Percentiles rank a stretch among this genome's conserved stretches.
These are phyloP conservation scores for Neurospora sp. DNA, from an alignment of 495 filamentous ascomycete species.

Conservation along the genomic window DNA sequence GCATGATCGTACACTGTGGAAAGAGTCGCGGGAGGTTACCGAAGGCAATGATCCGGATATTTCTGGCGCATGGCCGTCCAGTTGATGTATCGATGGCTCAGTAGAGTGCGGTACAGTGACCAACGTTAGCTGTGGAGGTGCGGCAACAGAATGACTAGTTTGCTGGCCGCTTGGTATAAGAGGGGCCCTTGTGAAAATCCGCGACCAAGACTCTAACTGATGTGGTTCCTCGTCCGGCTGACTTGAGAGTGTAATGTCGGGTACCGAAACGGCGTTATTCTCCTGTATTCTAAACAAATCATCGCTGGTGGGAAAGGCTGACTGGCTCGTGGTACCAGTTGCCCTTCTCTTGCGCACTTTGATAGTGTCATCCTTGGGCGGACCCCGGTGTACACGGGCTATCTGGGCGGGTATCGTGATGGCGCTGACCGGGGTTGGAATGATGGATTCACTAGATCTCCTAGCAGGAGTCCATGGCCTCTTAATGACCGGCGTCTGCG, in stretches of 20 bases:
- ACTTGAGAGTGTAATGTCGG: neutral
- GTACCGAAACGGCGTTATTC: neutral
- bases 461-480: constrained; percentile 58
- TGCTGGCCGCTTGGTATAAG: constrained; percentile 14
- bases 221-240: neutral
- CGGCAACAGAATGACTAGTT: constrained; percentile 25
- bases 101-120: constrained; percentile 24
- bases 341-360: neutral
- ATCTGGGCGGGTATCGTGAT: constrained; percentile 12
- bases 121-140: constrained; percentile 25
- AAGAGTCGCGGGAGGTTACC: constrained; percentile 26
- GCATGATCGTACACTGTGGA: constrained; percentile 52
- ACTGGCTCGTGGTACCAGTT: neutral
- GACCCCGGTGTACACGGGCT: constrained; percentile 8
- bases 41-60: constrained; percentile 17
- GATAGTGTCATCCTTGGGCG: constrained; percentile 1
- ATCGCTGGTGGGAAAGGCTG: neutral
- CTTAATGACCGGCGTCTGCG: constrained; percentile 53
- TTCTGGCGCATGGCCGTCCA: constrained; percentile 3
- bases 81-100: neutral
- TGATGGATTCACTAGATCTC: constrained; percentile 24
- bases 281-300: neutral
- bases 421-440: constrained; percentile 12
- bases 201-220: neutral
- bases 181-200: neutral